Percentiles rank a stretch among this genome's conserved stretches.
Evolutionary conservation across 2,329 filamentous ascomycete species (phyloP).

Genomic region (Dothistroma pini): DNA sequence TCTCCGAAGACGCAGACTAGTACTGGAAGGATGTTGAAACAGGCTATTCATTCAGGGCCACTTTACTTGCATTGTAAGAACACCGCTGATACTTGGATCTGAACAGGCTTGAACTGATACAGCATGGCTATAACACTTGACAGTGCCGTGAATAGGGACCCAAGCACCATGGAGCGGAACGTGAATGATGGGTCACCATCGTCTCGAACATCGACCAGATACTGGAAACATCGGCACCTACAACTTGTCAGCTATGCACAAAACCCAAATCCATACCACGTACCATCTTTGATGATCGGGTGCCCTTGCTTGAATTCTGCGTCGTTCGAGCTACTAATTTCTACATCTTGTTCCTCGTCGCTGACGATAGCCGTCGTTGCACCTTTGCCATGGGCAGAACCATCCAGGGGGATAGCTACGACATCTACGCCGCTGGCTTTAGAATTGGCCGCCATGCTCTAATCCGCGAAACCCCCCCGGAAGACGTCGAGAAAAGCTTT

Average conservation of each 20-base stretch:
- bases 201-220: slow-evolving; percentile 13
- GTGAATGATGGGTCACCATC: slow-evolving; percentile 16
- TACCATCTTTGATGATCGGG: slow-evolving; percentile 8
- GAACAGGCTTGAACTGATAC: slow-evolving; percentile 14
- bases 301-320: slow-evolving; percentile 3
- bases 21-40: neutral
- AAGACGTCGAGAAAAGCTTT: neutral
- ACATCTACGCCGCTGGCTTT: slow-evolving; percentile 2
- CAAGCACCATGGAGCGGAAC: slow-evolving; percentile 13
- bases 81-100: slow-evolving; percentile 12
- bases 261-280: neutral
- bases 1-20: slow-evolving; percentile 9
- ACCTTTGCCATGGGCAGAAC: neutral
- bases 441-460: neutral
- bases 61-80: slow-evolving; percentile 8
- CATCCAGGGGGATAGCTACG: neutral
- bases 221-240: slow-evolving; percentile 16
- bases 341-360: neutral
- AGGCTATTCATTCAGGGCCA: neutral
- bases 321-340: neutral
- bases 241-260: neutral
- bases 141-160: slow-evolving; percentile 11
- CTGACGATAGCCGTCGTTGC: neutral
- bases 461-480: neutral
- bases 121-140: slow-evolving; percentile 16